Conservation (phyloP, 108 stramenopile species). For the Halocafeteria seosinensis region DNA sequence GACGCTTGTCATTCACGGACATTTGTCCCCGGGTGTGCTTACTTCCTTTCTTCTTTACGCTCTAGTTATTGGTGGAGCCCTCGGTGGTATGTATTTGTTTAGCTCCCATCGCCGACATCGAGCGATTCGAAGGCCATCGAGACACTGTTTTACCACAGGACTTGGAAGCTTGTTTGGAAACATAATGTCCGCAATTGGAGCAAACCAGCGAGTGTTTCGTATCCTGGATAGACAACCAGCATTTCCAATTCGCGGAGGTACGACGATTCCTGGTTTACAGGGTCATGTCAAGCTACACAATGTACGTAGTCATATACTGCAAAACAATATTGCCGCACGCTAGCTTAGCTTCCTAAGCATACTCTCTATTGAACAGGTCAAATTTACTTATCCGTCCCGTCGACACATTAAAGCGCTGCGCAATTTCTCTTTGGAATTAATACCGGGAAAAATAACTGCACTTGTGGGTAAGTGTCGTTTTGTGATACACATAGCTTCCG, state of each 20-base stretch:
- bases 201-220: conserved; percentile 8
- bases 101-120: not conserved
- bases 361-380: no score
- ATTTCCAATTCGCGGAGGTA: not conserved
- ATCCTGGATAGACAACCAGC: conserved; percentile 8
- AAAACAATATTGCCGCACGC: no score
- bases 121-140: not conserved
- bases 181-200: conserved; percentile 14
- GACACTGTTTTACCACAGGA: not conserved
- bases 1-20: conserved; percentile 38
- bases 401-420: conserved; percentile 22
- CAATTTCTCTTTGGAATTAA: conserved; percentile 15
- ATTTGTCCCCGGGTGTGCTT: conserved; percentile 43
- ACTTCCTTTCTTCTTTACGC: conserved; percentile 55
- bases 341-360: no score
- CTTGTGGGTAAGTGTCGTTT: no score
- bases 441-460: conserved; percentile 54
- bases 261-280: not conserved
- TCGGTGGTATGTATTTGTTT: no score
- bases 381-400: conserved; percentile 37
- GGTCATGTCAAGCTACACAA: conserved; percentile 19
- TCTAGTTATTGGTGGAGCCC: conserved; percentile 35
- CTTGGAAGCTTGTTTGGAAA: conserved; percentile 1
- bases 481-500: no score
- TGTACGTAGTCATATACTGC: no score